These are phyloP conservation scores for Selaginella tamariscina DNA, from an alignment of 75 land plant genomes.

Conservation along the genomic window DNA sequence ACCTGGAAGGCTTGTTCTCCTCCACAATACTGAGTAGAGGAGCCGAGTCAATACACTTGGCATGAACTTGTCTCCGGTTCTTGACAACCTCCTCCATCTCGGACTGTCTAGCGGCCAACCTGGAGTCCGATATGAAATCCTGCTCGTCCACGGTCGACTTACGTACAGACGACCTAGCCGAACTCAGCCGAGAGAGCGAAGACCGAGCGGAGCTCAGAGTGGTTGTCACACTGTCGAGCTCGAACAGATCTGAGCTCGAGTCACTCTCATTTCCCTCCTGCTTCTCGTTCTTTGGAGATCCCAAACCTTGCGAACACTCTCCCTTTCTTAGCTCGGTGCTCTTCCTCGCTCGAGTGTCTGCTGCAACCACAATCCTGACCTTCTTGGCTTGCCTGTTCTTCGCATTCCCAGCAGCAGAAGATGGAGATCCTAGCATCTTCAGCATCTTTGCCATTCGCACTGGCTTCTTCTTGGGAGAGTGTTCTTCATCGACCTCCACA, in stretches of 20 bases:
- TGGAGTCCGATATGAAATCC: not conserved
- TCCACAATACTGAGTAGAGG: not conserved
- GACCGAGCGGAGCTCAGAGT: constrained; percentile 7
- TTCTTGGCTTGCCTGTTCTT: not conserved
- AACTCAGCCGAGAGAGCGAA: constrained; percentile 4
- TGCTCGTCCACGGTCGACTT: constrained; percentile 3
- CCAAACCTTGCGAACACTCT: not conserved
- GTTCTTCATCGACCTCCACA: not conserved
- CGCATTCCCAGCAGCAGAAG: not conserved
- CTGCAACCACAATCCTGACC: not conserved
- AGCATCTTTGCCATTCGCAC: not conserved
- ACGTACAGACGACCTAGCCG: not conserved
- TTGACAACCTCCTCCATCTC: not conserved
- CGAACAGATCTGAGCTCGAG: constrained; percentile 13
- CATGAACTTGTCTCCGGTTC: not conserved
- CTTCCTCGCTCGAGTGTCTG: not conserved
- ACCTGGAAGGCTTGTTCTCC: not conserved
- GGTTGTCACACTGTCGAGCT: constrained; percentile 11
- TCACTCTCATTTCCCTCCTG: constrained; percentile 3
- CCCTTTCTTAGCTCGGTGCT: not conserved
- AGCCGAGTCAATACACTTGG: not conserved
- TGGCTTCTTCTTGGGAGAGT: no score
- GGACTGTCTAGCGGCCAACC: not conserved
- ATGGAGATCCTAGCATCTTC: not conserved
- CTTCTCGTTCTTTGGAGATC: not conserved